Percentiles rank a stretch among this genome's conserved stretches.
Conservation (phyloP, 192 early-diverging fungal species). For the Pilaira anomala region DNA sequence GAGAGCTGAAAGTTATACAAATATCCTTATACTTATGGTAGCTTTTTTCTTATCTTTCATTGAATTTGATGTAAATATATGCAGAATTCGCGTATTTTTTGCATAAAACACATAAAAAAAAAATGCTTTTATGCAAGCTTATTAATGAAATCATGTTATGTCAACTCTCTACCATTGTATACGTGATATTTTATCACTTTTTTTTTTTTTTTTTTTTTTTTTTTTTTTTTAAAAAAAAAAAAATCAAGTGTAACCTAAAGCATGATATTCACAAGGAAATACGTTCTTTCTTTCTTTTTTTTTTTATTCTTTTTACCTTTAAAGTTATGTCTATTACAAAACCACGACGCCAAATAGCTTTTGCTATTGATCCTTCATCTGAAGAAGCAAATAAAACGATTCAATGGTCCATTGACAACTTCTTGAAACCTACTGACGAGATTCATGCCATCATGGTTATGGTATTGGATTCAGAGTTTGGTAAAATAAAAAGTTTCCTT, state of each 20-base stretch:
- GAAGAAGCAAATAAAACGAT: conserved; percentile 36
- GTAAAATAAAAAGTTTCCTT: neutral
- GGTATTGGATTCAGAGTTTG: neutral
- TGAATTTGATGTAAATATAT: no score
- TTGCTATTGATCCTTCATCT: conserved; percentile 40
- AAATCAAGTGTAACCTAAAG: neutral
- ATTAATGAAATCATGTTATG: no score
- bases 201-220: neutral
- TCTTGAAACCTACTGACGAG: conserved; percentile 23
- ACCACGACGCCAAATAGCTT: conserved; percentile 20
- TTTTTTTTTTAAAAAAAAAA: neutral
- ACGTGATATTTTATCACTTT: conserved; percentile 5
- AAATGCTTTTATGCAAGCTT: no score
- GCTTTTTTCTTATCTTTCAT: no score
- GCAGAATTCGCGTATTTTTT: no score
- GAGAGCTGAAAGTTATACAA: no score
- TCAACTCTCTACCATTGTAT: neutral
- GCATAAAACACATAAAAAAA: no score
- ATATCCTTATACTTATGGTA: no score
- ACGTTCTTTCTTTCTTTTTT: no score
- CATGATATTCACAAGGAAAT: neutral
- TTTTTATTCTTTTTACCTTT: conserved; percentile 8
- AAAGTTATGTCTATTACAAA: no score
- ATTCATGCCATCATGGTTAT: conserved; percentile 9
- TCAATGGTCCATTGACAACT: conserved; percentile 40